Percentiles rank a stretch among this genome's conserved stretches.
These are phyloP conservation scores for Trifolium pratense DNA, from an alignment of 306 rosid species.

Conservation along the genomic window DNA sequence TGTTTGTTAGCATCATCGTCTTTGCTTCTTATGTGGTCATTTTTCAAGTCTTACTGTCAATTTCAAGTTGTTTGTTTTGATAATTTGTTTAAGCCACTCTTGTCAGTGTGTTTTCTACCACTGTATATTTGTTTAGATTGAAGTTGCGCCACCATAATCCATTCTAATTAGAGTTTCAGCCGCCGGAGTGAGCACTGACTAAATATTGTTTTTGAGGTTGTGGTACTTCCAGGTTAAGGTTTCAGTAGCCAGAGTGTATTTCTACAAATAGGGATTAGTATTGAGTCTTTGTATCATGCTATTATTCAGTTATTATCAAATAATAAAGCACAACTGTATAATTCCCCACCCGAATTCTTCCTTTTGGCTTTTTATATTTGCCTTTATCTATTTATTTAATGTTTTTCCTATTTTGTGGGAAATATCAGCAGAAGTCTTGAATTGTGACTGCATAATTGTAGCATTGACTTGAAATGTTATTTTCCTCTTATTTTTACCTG, in stretches of 20 bases:
- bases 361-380: background rate
- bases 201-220: background rate
- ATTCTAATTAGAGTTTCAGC: background rate
- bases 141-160: background rate
- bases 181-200: background rate
- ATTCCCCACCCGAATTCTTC: slow-evolving; percentile 1
- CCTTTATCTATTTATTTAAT: background rate
- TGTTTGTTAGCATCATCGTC: too few species aligned
- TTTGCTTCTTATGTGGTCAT: too few species aligned
- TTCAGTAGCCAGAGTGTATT: background rate
- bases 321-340: background rate
- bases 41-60: too few species aligned
- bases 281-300: too few species aligned
- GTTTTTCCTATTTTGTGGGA: background rate
- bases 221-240: background rate
- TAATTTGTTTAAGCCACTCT: too few species aligned
- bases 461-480: slow-evolving; percentile 9
- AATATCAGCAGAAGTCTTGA: slow-evolving; percentile 3
- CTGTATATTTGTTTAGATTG: background rate
- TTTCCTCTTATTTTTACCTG: background rate
- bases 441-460: slow-evolving; percentile 14
- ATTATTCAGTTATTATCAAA: background rate
- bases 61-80: too few species aligned
- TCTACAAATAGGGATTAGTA: too few species aligned
- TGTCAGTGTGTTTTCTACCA: too few species aligned